A percentile compares a stretch with the other conserved stretches of the same genome.
These are phyloP conservation scores for Ambrosiella beaveri DNA, from an alignment of 2,329 filamentous ascomycete genomes.

Conservation along the genomic window DNA sequence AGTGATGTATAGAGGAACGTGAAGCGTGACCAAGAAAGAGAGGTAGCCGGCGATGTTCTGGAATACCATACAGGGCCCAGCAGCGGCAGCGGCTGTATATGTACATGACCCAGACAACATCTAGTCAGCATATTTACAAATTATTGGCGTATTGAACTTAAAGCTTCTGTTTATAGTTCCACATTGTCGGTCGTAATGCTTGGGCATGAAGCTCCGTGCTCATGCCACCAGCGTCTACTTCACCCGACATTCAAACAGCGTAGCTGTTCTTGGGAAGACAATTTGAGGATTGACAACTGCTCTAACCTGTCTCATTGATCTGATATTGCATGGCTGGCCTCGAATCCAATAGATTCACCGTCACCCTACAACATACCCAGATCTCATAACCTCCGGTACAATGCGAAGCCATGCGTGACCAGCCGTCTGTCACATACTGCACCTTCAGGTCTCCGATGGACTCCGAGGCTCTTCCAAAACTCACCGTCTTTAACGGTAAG, in stretches of 20 bases:
- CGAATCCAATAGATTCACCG: neutral
- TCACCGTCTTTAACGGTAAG: neutral
- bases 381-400: neutral
- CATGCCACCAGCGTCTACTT: no score
- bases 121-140: neutral
- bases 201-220: no score
- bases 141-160: no score
- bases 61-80: neutral
- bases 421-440: neutral
- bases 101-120: neutral
- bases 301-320: no score
- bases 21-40: neutral
- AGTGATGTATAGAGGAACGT: neutral
- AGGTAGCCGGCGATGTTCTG: neutral
- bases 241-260: no score
- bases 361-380: neutral
- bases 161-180: no score
- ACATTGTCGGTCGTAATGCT: no score
- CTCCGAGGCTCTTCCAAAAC: neutral
- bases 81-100: neutral
- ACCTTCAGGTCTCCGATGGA: neutral
- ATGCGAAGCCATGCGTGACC: neutral
- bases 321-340: no score
- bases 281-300: no score
- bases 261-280: no score